Evolutionary conservation across 352 stramenopile genomes (phyloP).

Genomic region (Phytophthora sojae): DNA sequence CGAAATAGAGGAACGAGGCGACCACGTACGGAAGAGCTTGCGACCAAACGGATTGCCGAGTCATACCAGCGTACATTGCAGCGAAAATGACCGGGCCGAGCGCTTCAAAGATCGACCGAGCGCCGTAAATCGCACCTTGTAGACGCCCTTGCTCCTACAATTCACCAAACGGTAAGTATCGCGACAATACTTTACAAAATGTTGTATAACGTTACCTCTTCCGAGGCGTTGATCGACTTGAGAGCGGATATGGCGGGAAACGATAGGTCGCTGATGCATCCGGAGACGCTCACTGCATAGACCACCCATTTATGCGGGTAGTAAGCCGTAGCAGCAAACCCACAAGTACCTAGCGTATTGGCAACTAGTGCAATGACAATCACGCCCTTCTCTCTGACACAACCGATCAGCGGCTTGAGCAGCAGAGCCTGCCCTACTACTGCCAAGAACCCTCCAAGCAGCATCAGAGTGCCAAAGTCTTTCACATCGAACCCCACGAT

Average conservation of each 20-base stretch:
- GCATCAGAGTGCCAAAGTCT: constrained; percentile 65
- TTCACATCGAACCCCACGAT: constrained; percentile 75
- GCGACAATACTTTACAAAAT: background rate
- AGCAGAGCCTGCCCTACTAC: constrained; percentile 69
- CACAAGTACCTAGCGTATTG: constrained; percentile 46
- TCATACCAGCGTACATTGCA: constrained; percentile 66
- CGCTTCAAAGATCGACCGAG: no score
- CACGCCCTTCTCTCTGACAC: constrained; percentile 67
- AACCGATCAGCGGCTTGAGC: constrained; percentile 68
- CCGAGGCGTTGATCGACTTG: constrained; percentile 51
- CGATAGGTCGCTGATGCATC: constrained; percentile 66
- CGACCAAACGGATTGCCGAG: constrained; percentile 46
- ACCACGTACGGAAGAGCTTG: constrained; percentile 68
- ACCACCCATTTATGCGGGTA: constrained; percentile 70
- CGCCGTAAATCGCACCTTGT: constrained; percentile 82
- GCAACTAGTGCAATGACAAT: constrained; percentile 66
- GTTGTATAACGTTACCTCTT: constrained; percentile 39
- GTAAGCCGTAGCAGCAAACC: constrained; percentile 54
- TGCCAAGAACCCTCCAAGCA: constrained; percentile 60
- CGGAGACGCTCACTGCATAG: constrained; percentile 51
- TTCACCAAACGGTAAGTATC: background rate
- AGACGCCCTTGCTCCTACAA: constrained; percentile 74
- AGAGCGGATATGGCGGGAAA: constrained; percentile 62
- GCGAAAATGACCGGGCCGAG: constrained; percentile 63
- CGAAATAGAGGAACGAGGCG: constrained; percentile 57